A percentile compares a stretch with the other conserved stretches of the same genome.
Conservation (phyloP, 495 filamentous ascomycete genomes). For the Tuber calosporum region DNA sequence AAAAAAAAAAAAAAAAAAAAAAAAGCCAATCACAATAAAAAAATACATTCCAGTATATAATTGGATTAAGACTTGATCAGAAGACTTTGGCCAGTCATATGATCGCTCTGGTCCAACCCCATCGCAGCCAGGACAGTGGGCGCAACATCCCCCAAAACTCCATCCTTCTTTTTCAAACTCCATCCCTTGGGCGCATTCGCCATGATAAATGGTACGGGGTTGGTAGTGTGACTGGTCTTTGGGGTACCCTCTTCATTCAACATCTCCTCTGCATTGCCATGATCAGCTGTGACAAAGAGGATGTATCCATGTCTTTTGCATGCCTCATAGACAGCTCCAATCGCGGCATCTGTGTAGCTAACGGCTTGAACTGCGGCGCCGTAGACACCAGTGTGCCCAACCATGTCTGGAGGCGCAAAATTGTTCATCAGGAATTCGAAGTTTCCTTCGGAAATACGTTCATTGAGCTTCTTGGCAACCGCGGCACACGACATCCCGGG, state of each 20-base stretch:
- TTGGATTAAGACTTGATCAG: slow-evolving; percentile 59
- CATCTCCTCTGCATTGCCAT: slow-evolving; percentile 99
- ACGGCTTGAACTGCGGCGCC: slow-evolving; percentile 86
- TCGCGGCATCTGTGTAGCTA: slow-evolving; percentile 81
- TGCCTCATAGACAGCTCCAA: slow-evolving; percentile 79
- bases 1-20: slow-evolving; percentile 3
- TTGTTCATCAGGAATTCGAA: slow-evolving; percentile 99
- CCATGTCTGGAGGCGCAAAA: slow-evolving; percentile 98
- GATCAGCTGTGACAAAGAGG: slow-evolving; percentile 90
- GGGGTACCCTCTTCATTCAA: slow-evolving; percentile 87
- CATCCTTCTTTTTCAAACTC: slow-evolving; percentile 74
- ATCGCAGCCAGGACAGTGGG: slow-evolving; percentile 84
- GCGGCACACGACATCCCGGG: slow-evolving; percentile 92
- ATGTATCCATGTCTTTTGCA: slow-evolving; percentile 89
- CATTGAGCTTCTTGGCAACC: slow-evolving; percentile 78
- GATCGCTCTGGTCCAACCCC: slow-evolving; percentile 79
- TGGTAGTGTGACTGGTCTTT: slow-evolving; percentile 96
- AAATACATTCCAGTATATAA: background rate
- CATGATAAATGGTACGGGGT: slow-evolving; percentile 97
- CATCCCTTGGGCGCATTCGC: slow-evolving; percentile 87
- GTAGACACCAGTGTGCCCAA: slow-evolving; percentile 96
- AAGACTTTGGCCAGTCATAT: slow-evolving; percentile 83
- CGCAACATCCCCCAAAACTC: slow-evolving; percentile 92
- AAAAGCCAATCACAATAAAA: too few species aligned
- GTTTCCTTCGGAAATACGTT: slow-evolving; percentile 68